A percentile compares a stretch with the other conserved stretches of the same genome.
Conservation (phyloP, 2,329 filamentous ascomycete genomes). For the Fusarium stilboides region DNA sequence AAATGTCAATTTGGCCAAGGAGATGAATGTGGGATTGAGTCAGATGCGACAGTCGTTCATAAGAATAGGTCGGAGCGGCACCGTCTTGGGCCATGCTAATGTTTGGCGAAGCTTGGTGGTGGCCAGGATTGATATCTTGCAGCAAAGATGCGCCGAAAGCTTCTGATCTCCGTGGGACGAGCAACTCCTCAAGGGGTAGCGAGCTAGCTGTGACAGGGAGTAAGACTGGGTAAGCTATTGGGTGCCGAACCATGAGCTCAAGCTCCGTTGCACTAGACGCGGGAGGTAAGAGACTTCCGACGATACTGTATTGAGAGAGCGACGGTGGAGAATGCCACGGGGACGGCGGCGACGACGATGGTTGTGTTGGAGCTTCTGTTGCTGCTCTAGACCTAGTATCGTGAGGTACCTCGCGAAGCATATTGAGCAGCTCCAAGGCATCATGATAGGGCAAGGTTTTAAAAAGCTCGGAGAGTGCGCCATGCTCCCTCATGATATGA, state of each 20-base stretch:
- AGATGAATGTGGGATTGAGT: background rate
- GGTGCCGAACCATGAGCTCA: slow-evolving; percentile 9
- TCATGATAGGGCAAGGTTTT: slow-evolving; percentile 8
- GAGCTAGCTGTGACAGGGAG: background rate
- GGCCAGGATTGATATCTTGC: background rate
- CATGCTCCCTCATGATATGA: background rate
- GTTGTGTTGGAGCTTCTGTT: too few species aligned
- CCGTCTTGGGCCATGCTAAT: fast-evolving
- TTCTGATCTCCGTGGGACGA: background rate
- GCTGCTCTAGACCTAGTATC: background rate
- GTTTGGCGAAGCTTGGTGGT: background rate
- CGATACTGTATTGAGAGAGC: background rate
- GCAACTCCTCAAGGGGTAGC: background rate
- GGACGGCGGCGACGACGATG: too few species aligned
- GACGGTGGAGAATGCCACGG: background rate
- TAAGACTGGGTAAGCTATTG: background rate
- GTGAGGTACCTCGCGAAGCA: background rate
- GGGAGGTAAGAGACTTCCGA: background rate
- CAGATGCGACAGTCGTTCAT: background rate
- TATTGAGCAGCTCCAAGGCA: background rate
- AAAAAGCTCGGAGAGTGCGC: background rate
- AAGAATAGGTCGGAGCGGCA: background rate
- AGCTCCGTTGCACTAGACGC: background rate
- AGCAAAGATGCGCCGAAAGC: background rate
- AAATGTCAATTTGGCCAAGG: background rate